Evolutionary conservation across 2,329 filamentous ascomycete species (phyloP), one percentile per base, ranked within the genome.

Genomic region (Diplodia corticola): DNA sequence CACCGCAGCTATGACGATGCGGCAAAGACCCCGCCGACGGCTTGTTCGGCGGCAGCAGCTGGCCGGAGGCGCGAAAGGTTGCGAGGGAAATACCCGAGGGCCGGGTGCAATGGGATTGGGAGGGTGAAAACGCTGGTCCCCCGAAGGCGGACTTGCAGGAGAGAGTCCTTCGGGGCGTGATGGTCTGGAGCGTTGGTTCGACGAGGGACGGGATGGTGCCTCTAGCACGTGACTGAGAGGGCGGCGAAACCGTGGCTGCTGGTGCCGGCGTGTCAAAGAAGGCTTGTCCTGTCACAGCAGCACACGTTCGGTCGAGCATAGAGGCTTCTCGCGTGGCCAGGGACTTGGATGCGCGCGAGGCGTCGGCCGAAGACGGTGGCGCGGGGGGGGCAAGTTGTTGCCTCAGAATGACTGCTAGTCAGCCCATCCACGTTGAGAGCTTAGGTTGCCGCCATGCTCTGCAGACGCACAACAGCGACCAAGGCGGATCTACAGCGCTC

Each of bases 81-180:
- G 26, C 9, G 20, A 55, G 35, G 5, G n/a, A 12, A 26, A 26
- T 48, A 30, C 20, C 28, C 15, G 28, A 28, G 17, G 37, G 53
- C 50, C 5, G 20, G 20, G 51, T 55, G 53, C 33, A 40, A 20
- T 15, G 40, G 37, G n/a, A 50, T 33, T 28, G 44, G 44, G 10
- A 33, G 53, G 40, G 51, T 17, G 24, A 7, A 53, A 59, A 30
- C 51, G 40, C 44, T 60, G 54, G 64, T 51, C 53, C 64, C 64
- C 64, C 64, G 64, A 65, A 60, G 64, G 64, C 51, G 64, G 64
- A 65, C 64, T 65, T 65, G 40, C 50, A 51, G 54, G 50, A 48
- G 35, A 44, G 64, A 65, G 64, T 65, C 64, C 59, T 50, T 28
- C 44, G 35, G 15, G 63, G 50, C 28, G 49, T 24, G 22, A 64